Conservation (phyloP, 1,139 yeast species). For the Taphrina betulina region DNA sequence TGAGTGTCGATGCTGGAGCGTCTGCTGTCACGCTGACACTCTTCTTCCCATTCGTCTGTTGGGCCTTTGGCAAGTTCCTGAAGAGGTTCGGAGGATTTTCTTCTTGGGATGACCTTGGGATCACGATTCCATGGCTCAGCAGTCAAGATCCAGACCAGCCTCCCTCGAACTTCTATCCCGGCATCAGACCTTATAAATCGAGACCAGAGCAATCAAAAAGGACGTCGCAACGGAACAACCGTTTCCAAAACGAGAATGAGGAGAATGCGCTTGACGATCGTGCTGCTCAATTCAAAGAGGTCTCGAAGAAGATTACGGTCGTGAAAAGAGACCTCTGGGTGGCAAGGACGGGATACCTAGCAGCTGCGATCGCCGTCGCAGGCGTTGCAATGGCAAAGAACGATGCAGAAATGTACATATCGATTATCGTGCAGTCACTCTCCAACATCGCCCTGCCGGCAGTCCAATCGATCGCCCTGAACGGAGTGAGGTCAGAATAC, state of each 20-base stretch:
- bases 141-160: conserved; percentile 14
- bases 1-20: conserved; percentile 33
- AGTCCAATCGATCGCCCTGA: conserved; percentile 33
- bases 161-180: conserved; percentile 13
- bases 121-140: conserved; percentile 22
- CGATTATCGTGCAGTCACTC: conserved; percentile 31
- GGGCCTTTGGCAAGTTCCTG: conserved; percentile 26
- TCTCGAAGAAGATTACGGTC: conserved; percentile 30
- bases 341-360: conserved; percentile 31
- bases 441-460: conserved; percentile 33
- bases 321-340: conserved; percentile 34
- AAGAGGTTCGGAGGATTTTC: conserved; percentile 31
- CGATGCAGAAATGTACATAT: conserved; percentile 24
- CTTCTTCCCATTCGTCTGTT: conserved; percentile 31
- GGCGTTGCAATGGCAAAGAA: conserved; percentile 31
- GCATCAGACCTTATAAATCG: background rate
- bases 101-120: conserved; percentile 16
- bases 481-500: conserved; percentile 33
- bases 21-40: conserved; percentile 31
- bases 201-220: background rate
- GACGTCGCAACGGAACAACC: background rate
- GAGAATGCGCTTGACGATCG: background rate
- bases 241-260: background rate
- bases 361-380: conserved; percentile 24
- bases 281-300: conserved; percentile 2